Evolutionary conservation across 345 rosid species (phyloP), one percentile per base, ranked within the genome.

Genomic region (Passiflora organensis): DNA sequence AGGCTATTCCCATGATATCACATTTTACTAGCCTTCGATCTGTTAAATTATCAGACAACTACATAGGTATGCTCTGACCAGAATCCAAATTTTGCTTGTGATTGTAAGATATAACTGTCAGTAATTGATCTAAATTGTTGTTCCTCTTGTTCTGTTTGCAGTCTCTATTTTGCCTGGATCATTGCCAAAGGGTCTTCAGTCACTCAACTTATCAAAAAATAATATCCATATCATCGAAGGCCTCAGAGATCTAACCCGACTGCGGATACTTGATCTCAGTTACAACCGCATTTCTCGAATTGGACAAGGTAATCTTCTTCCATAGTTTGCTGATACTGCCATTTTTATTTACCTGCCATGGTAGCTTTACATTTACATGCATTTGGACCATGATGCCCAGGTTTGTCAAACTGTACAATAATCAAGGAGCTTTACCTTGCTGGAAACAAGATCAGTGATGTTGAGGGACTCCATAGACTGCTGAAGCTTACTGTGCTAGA

Each of bases 351-450:
- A 21, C 6, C 22, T 15, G 54, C 9, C n/a, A 51, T 5, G 22
- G 21, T 24, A 24, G 49, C 37, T 32, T 50, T 56, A 32, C 66
- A 22, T 6, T 14, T 45, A 11, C 41, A 18, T 54, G 56, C 22
- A 20, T 59, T 45, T 49, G 55, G 19, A 39, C 45, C 43, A 50
- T 17, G 36, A n/a, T n/a, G n/a, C n/a, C 28, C 66, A 93, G 99
- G 96, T 62, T 59, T 93, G 72, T 86, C 99, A 36, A 86, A 77
- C 74, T 86, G 95, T 56, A 78, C 87, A 9, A 59, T 78, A 64
- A 86, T 91, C 67, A 91, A 88, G 78, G 96, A 91, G 64, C 93
- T 91, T 41, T 84, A 78, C 71, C 82, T 88, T 0, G 85, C 87
- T 14, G 96, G 99, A 46, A 91, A 91, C 82, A 88, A 91, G 80